A percentile compares a stretch with the other conserved stretches of the same genome.
phyloP scores from a whole-genome alignment of 164 flowering plant genomes.

The Kingdonia uniflora region DNA sequence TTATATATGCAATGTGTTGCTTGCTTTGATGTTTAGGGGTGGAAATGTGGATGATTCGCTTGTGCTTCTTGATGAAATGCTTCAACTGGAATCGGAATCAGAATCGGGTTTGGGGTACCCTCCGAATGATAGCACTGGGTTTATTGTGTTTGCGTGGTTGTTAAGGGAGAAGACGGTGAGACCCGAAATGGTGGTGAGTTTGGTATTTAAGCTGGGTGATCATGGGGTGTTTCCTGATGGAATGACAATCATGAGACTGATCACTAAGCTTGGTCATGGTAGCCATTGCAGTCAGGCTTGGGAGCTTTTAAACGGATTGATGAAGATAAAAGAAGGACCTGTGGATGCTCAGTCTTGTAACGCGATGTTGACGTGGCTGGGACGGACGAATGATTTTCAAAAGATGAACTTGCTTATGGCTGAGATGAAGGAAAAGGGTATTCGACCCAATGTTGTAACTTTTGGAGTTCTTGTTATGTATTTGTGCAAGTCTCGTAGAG shows the following conservation, averaged over 20 bases:
- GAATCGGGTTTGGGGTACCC: constrained; percentile 7
- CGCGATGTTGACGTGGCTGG: constrained; percentile 54
- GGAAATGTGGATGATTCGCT: constrained; percentile 28
- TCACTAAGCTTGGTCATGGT: constrained; percentile 36
- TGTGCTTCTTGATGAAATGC: constrained; percentile 56
- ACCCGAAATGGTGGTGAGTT: constrained; percentile 21
- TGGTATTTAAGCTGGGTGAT: constrained; percentile 31
- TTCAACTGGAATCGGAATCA: constrained; percentile 19
- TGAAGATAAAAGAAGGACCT: constrained; percentile 23
- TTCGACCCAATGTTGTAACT: constrained; percentile 47
- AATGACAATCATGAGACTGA: constrained; percentile 28
- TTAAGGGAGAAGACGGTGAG: constrained; percentile 15
- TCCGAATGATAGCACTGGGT: constrained; percentile 34
- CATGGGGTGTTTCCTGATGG: constrained; percentile 31
- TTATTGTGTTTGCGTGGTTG: constrained; percentile 34
- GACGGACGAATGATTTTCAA: constrained; percentile 24
- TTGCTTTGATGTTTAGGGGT: constrained; percentile 21
- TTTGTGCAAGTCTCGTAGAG: constrained; percentile 51
- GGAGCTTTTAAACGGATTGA: constrained; percentile 38
- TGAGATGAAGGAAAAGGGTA: constrained; percentile 56
- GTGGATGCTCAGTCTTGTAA: constrained; percentile 43
- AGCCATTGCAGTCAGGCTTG: constrained; percentile 32
- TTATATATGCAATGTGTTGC: constrained; percentile 28
- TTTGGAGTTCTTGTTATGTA: constrained; percentile 53
- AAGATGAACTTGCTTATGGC: constrained; percentile 44